These are phyloP conservation scores for Litsea cubeba DNA, from an alignment of 164 flowering plant genomes.

Conservation along the genomic window DNA sequence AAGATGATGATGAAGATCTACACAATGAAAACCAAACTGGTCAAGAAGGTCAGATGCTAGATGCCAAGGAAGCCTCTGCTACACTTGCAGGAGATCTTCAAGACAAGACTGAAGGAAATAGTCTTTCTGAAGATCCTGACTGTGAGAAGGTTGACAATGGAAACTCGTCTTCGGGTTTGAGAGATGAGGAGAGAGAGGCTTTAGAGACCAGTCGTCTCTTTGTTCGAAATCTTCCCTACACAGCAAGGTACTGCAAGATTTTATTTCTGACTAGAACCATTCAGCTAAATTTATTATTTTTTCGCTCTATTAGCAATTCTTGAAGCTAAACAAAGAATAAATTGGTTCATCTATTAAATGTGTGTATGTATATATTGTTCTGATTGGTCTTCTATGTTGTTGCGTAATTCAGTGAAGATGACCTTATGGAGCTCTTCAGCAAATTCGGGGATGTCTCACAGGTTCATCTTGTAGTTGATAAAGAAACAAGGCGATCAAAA, in stretches of 20 bases:
- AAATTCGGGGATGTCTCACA: conserved; percentile 61
- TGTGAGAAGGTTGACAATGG: conserved; percentile 21
- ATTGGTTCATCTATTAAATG: not conserved
- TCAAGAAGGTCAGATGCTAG: conserved; percentile 10
- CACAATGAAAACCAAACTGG: conserved; percentile 11
- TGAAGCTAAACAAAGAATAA: not conserved
- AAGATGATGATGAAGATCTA: conserved; percentile 32
- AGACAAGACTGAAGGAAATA: conserved; percentile 22
- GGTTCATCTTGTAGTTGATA: conserved; percentile 84
- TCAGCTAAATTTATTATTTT: not conserved
- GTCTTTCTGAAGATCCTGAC: conserved; percentile 18
- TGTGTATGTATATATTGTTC: not conserved
- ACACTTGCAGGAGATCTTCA: conserved; percentile 5
- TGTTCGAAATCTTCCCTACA: conserved; percentile 86
- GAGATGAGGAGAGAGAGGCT: conserved; percentile 32
- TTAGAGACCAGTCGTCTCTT: conserved; percentile 75
- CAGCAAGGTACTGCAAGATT: conserved; percentile 57
- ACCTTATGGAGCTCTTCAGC: conserved; percentile 64
- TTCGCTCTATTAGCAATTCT: not conserved
- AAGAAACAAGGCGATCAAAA: conserved; percentile 76
- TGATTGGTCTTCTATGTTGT: conserved; percentile 9
- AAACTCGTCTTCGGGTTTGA: conserved; percentile 16
- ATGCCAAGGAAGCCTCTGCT: conserved; percentile 12
- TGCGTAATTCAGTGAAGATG: conserved; percentile 70
- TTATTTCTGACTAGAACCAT: not conserved